Evolutionary conservation across 441 rosid species (phyloP), one percentile per base, ranked within the genome.

Genomic region (Brassica hybrid): DNA sequence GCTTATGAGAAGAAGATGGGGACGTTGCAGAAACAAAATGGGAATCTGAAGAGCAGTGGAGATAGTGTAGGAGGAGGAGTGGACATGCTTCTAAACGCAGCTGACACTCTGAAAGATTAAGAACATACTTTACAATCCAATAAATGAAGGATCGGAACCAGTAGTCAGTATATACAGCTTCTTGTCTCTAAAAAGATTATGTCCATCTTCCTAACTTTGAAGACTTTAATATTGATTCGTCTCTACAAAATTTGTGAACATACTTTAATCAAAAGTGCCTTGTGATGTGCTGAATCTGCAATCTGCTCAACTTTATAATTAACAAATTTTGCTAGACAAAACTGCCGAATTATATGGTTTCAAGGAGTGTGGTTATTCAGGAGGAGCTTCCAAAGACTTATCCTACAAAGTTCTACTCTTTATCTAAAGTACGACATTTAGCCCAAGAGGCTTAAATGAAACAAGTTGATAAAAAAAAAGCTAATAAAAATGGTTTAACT

Each of bases 31-130:
- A 80, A 79, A 67, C 82, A 65, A 63, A 75, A 76, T 57, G n/a
- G n/a, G n/a, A n/a, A n/a, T n/a, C n/a, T n/a, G n/a, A n/a, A n/a
- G n/a, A n/a, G n/a, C n/a, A n/a, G n/a, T n/a, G 81, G 75, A 34
- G 86, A 80, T 72, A 80, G 82, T 65, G 82, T 86, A 65, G 57
- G 17, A 34, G 92, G n/a, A 71, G 93, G 92, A 80, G 79, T 93
- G 90, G 91, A 88, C 66, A 87, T 95, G 88, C 98, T 93, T 78
- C 79, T 93, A 34, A 85, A 81, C 74, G 97, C 98, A 19, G 96
- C 94, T 16, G 85, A 80, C 48, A 87, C 91, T 63, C 78, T 93
- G 32, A 87, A 85, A 69, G 82, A 78, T 6, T 83, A 85, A 80
- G 90, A 86, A 76, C 80, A 86, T 77, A 82, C 76, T 41, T 73